phyloP scores from a whole-genome alignment of 2,329 filamentous ascomycete species.

The Claviceps fusiformis region DNA sequence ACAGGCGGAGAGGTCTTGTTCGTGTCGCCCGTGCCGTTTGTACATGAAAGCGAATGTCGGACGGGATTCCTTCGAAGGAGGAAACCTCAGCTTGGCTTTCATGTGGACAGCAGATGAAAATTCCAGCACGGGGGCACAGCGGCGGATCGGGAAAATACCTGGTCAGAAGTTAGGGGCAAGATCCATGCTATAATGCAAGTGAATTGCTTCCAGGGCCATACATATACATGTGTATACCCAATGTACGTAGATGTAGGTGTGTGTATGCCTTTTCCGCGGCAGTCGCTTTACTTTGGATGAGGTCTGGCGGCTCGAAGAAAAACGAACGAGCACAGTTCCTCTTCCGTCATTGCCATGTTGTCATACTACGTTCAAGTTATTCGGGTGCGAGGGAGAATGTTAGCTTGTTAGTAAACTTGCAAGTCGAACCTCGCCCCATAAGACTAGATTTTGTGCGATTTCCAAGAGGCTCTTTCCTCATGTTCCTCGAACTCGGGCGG shows the following conservation, averaged over 20 bases:
- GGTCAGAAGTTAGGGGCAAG: neutral
- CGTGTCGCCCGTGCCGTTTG: too few relatives aligned
- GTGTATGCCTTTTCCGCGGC: neutral
- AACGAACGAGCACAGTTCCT: neutral
- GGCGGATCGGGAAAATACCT: neutral
- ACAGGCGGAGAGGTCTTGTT: neutral
- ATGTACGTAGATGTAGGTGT: neutral
- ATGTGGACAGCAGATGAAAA: neutral
- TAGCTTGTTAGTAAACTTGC: too few relatives aligned
- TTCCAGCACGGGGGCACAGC: neutral
- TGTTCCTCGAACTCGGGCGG: too few relatives aligned
- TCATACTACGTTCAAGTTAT: neutral
- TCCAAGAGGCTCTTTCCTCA: neutral
- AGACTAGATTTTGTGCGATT: neutral
- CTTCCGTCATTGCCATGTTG: neutral
- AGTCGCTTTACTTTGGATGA: neutral
- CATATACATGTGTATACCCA: neutral
- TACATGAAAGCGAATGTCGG: neutral
- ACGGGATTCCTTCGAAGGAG: neutral
- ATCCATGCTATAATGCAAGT: neutral
- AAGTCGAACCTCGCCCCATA: neutral
- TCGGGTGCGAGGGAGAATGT: neutral
- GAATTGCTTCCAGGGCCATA: neutral
- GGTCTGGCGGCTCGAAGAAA: neutral
- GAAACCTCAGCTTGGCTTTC: neutral